Evolutionary conservation across 306 rosid species (phyloP), one percentile per base, ranked within the genome.

Genomic region (Quercus rubra): DNA sequence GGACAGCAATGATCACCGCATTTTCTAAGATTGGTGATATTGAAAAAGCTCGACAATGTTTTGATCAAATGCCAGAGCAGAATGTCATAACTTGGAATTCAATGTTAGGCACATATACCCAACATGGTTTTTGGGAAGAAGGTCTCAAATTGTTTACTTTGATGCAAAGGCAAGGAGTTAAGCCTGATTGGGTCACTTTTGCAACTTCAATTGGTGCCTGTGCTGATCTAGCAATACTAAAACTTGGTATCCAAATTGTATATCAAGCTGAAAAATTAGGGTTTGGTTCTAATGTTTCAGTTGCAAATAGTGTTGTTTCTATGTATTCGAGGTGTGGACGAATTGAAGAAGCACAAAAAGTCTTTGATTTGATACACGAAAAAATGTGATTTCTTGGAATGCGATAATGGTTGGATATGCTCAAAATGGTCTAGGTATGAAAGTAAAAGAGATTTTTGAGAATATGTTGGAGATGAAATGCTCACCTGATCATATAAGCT

Each of bases 1-100:
- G 94, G 92, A 91, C 92, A 0, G 80, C 92, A 2, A 87, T 90
- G 94, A 90, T 90, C 79, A 80, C 82, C 12, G 82, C 91, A 70
- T 85, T 78, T 79, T 90, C 92, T 73, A 92, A 84, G 52, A 81
- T 57, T 38, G 90, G 91, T 64, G 78, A 88, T 76, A 79, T 87
- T 57, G 82, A 74, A 41, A 81, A 70, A 80, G 92, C 94, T 64
- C 83, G 78, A 20, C 84, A 84, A 71, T 88, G 46, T 85, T 90
- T 92, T 78, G 78, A 90, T 76, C 84, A 20, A 55, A 90, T 92
- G 94, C 91, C 91, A 8, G 90, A 85, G 73, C 80, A 86, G 54
- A 91, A 88, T 79, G 63, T 87, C 57, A 76, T 92, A 56, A 87
- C 89, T 56, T 90, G 94, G 97, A 92, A 92, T 79, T 89, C 95